Evolutionary conservation across 1,284 basidiomycete genomes (phyloP).

Genomic region (Vanrija pseudolonga): DNA sequence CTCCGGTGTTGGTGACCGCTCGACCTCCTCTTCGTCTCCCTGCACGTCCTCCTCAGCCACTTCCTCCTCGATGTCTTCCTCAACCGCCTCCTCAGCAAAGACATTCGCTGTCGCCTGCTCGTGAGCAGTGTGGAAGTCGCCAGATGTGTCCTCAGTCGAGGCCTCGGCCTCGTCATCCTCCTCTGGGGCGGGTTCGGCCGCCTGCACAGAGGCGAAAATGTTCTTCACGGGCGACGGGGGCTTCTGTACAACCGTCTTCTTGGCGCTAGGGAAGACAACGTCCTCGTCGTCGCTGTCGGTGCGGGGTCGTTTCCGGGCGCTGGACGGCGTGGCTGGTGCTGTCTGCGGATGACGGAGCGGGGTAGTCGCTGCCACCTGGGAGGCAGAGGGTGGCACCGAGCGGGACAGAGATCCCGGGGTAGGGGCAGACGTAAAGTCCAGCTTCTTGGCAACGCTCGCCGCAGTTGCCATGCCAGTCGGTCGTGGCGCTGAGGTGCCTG

Average conservation of each 20-base stretch:
- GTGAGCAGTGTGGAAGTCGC: background rate
- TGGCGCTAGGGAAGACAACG: background rate
- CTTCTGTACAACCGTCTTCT: background rate
- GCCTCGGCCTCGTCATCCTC: too few species aligned
- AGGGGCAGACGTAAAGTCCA: constrained; percentile 3
- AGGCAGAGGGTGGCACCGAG: background rate
- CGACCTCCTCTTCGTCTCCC: constrained; percentile 1
- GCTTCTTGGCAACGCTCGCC: constrained; percentile 11
- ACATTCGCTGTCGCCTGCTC: too few species aligned
- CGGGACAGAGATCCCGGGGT: background rate
- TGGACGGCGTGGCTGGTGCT: background rate
- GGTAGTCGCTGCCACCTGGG: background rate
- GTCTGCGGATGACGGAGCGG: background rate
- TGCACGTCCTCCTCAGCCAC: constrained; percentile 5
- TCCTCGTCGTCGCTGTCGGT: too few species aligned
- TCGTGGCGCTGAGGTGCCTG: constrained; percentile 26
- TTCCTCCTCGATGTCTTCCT: constrained; percentile 3
- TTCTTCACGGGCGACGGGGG: background rate
- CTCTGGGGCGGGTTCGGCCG: background rate
- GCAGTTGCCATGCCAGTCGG: constrained; percentile 27
- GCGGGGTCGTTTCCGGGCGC: too few species aligned
- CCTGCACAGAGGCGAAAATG: background rate
- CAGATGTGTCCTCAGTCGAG: background rate
- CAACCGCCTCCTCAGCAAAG: background rate
- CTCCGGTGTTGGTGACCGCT: background rate